Base-by-base conservation (phyloP, 495 filamentous ascomycete species). In the Parathielavia hyrcaniae region DNA sequence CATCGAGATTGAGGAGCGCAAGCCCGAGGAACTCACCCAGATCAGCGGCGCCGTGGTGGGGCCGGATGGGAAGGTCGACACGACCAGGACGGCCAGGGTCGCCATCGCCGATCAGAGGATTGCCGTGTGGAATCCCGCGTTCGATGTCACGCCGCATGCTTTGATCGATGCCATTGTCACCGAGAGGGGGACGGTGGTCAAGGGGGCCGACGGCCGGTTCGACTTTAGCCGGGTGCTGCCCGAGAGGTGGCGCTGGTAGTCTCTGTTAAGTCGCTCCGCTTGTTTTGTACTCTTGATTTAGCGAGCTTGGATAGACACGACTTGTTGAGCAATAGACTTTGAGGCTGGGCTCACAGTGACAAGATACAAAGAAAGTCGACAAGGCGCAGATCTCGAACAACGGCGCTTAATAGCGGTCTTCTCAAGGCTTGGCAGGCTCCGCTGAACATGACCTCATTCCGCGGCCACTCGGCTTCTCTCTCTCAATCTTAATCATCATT, bases 101-200 rank as follows among this genome's bases (percentile, higher is more conserved):
- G 81, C 82, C 44, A 91, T 89, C 52, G 93, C 92, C 10, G 87
- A 95, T 32, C 79, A 85, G 61, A 81, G 82, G 2, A 93, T 96
- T 45, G 75, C 76, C 45, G 89, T 96, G 20, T 98, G 92, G 89
- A 98, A 98, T 66, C 93, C 95, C 30, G 86, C 90, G 19, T 98
- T 98, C 65, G 93, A 98, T 69, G 86, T 98, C 30, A 97, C 93
- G 2, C 92, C 93, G 0, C 76, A 85, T 34, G 78, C 79, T 45
- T 75, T 97, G 30, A 96, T 98, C 59, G 95, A 97, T 74, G 91
- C 86, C 8, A 88, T 98, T 62, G 87, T 97, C 52, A 97, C 93
- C 0, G 93, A 98, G 73, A 82, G 87, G 56, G 92, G 93, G 5
- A 87, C 95, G 16, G 83, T 90, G 11, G 86, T 91, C 65, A 93